phyloP scores from a whole-genome alignment of 2,329 filamentous ascomycete species.

The Phaeophleospora eucalypticola region DNA sequence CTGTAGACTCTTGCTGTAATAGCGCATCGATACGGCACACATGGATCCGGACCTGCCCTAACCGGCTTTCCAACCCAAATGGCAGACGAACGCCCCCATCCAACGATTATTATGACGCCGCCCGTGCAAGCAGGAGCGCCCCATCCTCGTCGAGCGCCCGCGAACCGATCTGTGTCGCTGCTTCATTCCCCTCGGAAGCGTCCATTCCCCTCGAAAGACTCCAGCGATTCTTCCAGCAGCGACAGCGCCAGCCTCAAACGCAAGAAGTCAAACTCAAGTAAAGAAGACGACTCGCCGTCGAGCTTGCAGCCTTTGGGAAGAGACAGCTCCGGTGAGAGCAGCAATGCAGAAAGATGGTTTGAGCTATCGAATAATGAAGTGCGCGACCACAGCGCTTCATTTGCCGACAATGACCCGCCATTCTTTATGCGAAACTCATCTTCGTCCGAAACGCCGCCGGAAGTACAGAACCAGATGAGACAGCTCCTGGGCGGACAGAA shows the following conservation, averaged over 20 bases:
- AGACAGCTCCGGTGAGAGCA: slow-evolving; percentile 48
- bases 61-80: slow-evolving; percentile 1
- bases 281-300: slow-evolving; percentile 34
- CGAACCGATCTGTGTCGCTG: slow-evolving; percentile 45
- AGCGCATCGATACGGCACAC: background rate
- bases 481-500: slow-evolving; percentile 8
- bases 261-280: slow-evolving; percentile 4
- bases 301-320: slow-evolving; percentile 37
- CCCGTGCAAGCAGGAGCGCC: slow-evolving; percentile 10
- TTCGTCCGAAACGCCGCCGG: slow-evolving; percentile 43
- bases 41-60: slow-evolving; percentile 3
- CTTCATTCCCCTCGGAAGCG: slow-evolving; percentile 35
- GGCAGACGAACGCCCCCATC: slow-evolving; percentile 11
- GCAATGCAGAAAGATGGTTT: slow-evolving; percentile 51
- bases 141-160: slow-evolving; percentile 38
- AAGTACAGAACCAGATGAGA: slow-evolving; percentile 17
- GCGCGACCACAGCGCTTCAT: slow-evolving; percentile 34
- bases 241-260: slow-evolving; percentile 8
- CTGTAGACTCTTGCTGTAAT: background rate
- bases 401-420: slow-evolving; percentile 43
- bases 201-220: slow-evolving; percentile 9
- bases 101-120: slow-evolving; percentile 22
- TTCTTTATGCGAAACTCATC: slow-evolving; percentile 37
- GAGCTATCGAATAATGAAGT: slow-evolving; percentile 49
- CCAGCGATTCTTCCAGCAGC: slow-evolving; percentile 23